Evolutionary conservation across 208 protist genomes (phyloP).

Genomic region (Trichomonas tenax): DNA sequence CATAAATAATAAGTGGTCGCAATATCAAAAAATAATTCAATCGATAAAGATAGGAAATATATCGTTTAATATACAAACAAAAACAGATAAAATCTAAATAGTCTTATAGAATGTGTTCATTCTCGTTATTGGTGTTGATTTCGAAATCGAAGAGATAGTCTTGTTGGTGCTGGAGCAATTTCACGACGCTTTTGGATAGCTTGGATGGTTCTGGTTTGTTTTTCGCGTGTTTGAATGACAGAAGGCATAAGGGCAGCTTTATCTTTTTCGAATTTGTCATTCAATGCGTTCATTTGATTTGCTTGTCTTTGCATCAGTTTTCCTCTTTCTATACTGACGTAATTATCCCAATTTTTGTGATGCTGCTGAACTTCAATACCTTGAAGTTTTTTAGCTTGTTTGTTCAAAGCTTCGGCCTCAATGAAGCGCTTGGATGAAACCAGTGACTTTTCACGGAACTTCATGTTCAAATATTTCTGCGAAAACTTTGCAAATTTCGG

Average conservation of each 20-base stretch:
- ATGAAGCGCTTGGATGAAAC: neutral
- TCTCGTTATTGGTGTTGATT: too few species aligned
- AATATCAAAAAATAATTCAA: too few species aligned
- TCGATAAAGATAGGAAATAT: too few species aligned
- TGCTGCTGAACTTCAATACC: neutral
- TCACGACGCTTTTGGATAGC: neutral
- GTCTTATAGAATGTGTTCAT: too few species aligned
- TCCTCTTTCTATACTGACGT: neutral
- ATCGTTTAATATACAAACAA: too few species aligned
- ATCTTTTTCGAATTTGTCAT: neutral
- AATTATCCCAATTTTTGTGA: neutral
- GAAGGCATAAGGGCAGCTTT: neutral
- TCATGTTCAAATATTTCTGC: neutral
- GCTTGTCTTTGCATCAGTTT: neutral
- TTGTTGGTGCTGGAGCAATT: neutral
- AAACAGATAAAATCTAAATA: too few species aligned
- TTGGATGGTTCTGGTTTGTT: neutral
- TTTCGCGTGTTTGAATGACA: neutral
- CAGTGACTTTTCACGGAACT: neutral
- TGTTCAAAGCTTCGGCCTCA: neutral
- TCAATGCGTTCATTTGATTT: neutral
- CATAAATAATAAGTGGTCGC: too few species aligned
- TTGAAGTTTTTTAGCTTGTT: neutral
- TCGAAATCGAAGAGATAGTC: neutral
- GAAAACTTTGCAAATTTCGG: neutral